Percentiles rank a stretch among this genome's conserved stretches.
Evolutionary conservation across 768 basidiomycete genomes (phyloP).

Genomic region (Leccinum uliginosum): DNA sequence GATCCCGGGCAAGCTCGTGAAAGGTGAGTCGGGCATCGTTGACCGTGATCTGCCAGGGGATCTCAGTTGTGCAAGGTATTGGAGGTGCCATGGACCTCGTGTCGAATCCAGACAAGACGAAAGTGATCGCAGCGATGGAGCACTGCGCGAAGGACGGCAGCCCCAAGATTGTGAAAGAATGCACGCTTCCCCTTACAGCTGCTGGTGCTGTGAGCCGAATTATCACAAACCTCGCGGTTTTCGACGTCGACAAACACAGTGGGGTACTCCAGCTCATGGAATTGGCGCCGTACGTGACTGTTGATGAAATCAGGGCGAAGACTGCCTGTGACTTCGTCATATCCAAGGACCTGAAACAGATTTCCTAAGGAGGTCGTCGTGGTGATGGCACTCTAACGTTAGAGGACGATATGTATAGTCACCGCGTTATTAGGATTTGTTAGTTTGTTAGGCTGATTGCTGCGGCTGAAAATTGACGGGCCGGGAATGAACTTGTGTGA

Average conservation of each 20-base stretch:
- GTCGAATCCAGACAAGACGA: slow-evolving; percentile 92
- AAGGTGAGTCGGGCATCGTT: slow-evolving; percentile 62
- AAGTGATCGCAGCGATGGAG: slow-evolving; percentile 84
- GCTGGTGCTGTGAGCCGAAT: slow-evolving; percentile 82
- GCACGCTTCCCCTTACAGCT: slow-evolving; percentile 81
- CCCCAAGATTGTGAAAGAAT: slow-evolving; percentile 78
- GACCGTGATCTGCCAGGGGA: neutral
- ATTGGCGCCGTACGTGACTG: slow-evolving; percentile 67
- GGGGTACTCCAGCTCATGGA: slow-evolving; percentile 73
- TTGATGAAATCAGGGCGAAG: slow-evolving; percentile 79
- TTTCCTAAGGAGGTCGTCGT: slow-evolving; percentile 3
- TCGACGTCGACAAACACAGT: slow-evolving; percentile 71
- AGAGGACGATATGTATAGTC: neutral
- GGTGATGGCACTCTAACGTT: neutral
- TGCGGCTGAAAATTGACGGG: slow-evolving; percentile 14
- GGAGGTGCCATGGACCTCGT: slow-evolving; percentile 97
- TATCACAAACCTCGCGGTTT: slow-evolving; percentile 87
- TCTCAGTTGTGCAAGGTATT: slow-evolving; percentile 53
- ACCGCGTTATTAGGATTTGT: neutral
- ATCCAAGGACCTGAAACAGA: slow-evolving; percentile 42
- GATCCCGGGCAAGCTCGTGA: slow-evolving; percentile 93
- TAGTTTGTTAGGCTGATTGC: slow-evolving; percentile 1
- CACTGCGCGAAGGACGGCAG: slow-evolving; percentile 85
- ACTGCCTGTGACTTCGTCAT: slow-evolving; percentile 77
- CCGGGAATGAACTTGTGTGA: neutral